A percentile compares a stretch with the other conserved stretches of the same genome.
These are phyloP conservation scores for Hanseniaspora pseudoguilliermondii DNA, from an alignment of 805 yeast species.

Conservation along the genomic window DNA sequence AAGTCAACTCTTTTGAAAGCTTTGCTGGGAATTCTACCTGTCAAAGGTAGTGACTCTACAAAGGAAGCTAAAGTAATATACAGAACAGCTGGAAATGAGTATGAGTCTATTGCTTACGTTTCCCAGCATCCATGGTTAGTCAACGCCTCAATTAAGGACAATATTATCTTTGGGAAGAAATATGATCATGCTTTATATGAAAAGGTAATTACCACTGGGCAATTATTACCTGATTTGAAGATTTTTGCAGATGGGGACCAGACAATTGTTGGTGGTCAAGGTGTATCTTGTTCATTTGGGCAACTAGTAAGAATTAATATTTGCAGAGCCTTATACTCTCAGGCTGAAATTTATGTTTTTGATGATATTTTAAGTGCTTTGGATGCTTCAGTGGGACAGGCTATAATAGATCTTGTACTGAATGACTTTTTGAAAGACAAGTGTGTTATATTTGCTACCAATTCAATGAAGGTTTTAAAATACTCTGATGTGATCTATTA, in stretches of 20 bases:
- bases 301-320: constrained; percentile 52
- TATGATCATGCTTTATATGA: constrained; percentile 33
- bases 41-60: constrained; percentile 15
- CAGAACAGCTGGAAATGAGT: constrained; percentile 17
- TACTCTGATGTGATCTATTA: constrained; percentile 51
- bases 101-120: constrained; percentile 40
- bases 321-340: constrained; percentile 57
- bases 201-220: constrained; percentile 36
- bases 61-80: constrained; percentile 20
- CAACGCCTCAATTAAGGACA: constrained; percentile 39
- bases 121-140: constrained; percentile 47
- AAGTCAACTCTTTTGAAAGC: constrained; percentile 47
- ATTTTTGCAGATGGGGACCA: constrained; percentile 41
- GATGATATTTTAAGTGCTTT: constrained; percentile 64
- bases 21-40: constrained; percentile 40
- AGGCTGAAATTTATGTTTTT: constrained; percentile 43
- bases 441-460: constrained; percentile 47
- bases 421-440: constrained; percentile 39
- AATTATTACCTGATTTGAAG: constrained; percentile 34
- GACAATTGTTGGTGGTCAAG: constrained; percentile 48
- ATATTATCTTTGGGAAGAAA: constrained; percentile 38
- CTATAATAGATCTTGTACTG: constrained; percentile 39
- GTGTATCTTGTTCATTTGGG: constrained; percentile 49
- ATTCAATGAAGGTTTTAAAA: constrained; percentile 41
- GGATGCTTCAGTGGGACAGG: constrained; percentile 57